Percentiles rank a stretch among this genome's conserved stretches.
Conservation (phyloP, 495 filamentous ascomycete genomes). For the Eremomyces bilateralis region DNA sequence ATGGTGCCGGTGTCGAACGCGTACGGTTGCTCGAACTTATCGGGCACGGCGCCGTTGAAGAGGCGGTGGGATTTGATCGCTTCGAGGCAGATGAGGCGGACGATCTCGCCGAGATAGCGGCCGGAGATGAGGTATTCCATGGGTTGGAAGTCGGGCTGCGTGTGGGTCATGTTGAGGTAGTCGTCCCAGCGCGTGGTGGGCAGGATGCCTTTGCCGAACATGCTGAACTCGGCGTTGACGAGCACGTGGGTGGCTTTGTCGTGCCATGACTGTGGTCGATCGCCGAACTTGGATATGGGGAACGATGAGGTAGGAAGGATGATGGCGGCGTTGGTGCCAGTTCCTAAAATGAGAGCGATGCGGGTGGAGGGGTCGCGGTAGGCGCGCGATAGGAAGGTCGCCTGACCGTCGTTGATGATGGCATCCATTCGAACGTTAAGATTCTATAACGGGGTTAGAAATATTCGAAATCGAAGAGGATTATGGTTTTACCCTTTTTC, state of each 20-base stretch:
- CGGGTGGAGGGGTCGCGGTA: slow-evolving; percentile 20
- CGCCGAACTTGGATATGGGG: slow-evolving; percentile 16
- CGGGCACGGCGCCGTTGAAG: slow-evolving; percentile 33
- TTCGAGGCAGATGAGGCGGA: slow-evolving; percentile 28
- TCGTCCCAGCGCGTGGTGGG: slow-evolving; percentile 23
- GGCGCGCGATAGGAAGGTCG: slow-evolving; percentile 22
- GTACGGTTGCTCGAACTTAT: slow-evolving; percentile 29
- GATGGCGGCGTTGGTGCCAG: slow-evolving; percentile 23
- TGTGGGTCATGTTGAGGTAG: slow-evolving; percentile 18
- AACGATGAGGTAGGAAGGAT: slow-evolving; percentile 19
- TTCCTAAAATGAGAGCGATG: slow-evolving; percentile 23
- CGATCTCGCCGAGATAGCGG: slow-evolving; percentile 34
- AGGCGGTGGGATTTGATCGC: slow-evolving; percentile 31
- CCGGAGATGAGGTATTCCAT: slow-evolving; percentile 29
- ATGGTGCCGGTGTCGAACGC: slow-evolving; percentile 37
- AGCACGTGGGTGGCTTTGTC: slow-evolving; percentile 19
- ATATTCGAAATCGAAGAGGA: not conserved
- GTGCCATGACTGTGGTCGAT: slow-evolving; percentile 17
- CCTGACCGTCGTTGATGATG: slow-evolving; percentile 22
- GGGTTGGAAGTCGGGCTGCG: slow-evolving; percentile 23
- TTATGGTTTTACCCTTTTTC: slow-evolving; percentile 18
- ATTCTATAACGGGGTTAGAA: slow-evolving; percentile 8
- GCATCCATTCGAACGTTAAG: slow-evolving; percentile 21
- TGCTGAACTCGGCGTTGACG: slow-evolving; percentile 24
- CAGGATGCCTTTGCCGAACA: slow-evolving; percentile 23